phyloP scores from a whole-genome alignment of 768 basidiomycete genomes.

The Tulasnella sp. region DNA sequence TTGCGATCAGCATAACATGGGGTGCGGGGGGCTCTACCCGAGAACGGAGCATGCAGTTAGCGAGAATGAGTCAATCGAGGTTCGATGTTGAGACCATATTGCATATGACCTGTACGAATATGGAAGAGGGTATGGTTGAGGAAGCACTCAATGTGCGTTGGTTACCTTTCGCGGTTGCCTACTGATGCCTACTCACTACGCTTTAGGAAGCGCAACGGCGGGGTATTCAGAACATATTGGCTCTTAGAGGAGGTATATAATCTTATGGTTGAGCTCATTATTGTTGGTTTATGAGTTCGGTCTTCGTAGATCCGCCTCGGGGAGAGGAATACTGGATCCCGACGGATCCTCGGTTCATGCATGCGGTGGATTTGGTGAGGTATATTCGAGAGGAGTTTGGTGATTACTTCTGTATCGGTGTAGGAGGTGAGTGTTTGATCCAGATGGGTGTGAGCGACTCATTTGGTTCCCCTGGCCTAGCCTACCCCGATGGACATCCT shows the following conservation, averaged over 20 bases:
- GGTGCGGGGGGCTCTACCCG: constrained; percentile 91
- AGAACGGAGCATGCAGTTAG: constrained; percentile 77
- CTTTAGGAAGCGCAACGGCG: constrained; percentile 56
- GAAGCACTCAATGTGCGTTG: constrained; percentile 61
- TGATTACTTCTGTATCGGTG: constrained; percentile 83
- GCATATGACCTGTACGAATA: constrained; percentile 96
- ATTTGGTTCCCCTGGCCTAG: constrained; percentile 29
- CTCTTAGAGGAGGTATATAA: constrained; percentile 75
- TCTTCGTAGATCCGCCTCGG: constrained; percentile 66
- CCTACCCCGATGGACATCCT: constrained; percentile 82
- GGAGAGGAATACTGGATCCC: constrained; percentile 91
- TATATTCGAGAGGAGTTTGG: constrained; percentile 80
- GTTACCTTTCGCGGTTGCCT: neutral
- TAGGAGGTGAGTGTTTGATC: constrained; percentile 63
- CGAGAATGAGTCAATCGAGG: constrained; percentile 56
- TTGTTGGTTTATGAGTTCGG: neutral
- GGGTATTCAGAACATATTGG: constrained; percentile 82
- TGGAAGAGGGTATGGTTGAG: constrained; percentile 80
- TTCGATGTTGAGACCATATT: constrained; percentile 77
- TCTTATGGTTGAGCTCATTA: neutral
- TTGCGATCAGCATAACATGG: constrained; percentile 92
- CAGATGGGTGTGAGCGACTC: too few species aligned
- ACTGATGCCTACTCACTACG: neutral
- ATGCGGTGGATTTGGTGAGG: constrained; percentile 78
- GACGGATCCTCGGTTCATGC: constrained; percentile 67